Conservation (phyloP, 768 basidiomycete genomes). For the Albatrellus ellisii region DNA sequence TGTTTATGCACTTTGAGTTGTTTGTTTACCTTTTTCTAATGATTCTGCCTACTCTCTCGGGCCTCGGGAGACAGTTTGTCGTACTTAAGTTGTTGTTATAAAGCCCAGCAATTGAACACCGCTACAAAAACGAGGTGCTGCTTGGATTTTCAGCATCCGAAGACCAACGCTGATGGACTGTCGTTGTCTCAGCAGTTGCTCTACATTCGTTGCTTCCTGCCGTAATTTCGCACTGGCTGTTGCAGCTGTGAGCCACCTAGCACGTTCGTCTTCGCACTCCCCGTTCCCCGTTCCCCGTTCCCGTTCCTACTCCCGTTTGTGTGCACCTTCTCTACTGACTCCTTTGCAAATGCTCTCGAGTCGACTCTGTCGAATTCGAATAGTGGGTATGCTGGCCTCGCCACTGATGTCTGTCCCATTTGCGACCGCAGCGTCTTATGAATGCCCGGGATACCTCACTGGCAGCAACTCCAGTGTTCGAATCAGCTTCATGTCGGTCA, state of each 20-base stretch:
- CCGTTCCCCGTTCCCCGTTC: no score
- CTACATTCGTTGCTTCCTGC: conserved; percentile 18
- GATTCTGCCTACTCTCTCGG: no score
- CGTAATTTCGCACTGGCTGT: conserved; percentile 31
- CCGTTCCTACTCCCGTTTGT: conserved; percentile 27
- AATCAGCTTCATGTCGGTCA: neutral
- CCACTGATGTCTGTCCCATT: conserved; percentile 16
- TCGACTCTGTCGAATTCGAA: conserved; percentile 46
- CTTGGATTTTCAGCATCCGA: no score
- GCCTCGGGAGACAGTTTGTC: no score
- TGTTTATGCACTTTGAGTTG: no score
- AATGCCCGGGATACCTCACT: conserved; percentile 14
- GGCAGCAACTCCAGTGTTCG: neutral
- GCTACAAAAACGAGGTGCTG: no score
- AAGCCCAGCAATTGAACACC: no score
- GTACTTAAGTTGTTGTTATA: no score
- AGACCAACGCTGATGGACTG: no score
- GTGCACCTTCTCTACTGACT: conserved; percentile 24
- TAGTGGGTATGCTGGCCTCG: conserved; percentile 35
- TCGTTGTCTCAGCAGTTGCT: no score
- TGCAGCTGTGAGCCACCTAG: conserved; percentile 21
- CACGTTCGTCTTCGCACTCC: conserved; percentile 22
- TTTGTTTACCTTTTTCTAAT: no score
- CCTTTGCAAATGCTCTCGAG: conserved; percentile 32
- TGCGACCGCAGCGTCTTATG: conserved; percentile 6